phyloP scores from a whole-genome alignment of 148 eudicot genomes.

The Dianthus caryophyllus region DNA sequence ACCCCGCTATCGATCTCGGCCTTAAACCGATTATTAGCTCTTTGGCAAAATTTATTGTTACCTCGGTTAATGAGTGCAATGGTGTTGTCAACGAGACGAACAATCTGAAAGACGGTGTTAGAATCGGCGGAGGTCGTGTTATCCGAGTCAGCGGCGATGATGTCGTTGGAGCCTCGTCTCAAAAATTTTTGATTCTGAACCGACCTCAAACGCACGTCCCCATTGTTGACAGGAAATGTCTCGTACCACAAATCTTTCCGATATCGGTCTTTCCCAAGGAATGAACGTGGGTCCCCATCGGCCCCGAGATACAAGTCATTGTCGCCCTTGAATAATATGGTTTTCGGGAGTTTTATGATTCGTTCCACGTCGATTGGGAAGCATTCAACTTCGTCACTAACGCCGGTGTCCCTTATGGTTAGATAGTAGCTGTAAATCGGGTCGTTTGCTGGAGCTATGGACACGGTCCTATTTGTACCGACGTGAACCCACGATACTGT shows the following conservation, averaged over 20 bases:
- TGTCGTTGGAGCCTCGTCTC: not conserved
- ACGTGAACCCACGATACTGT: constrained; percentile 6
- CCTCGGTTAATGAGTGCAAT: constrained; percentile 10
- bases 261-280: not conserved
- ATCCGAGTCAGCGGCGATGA: not conserved
- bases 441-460: not conserved
- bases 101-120: not conserved
- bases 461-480: not conserved
- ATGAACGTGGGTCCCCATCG: not conserved
- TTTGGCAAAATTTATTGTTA: constrained; percentile 3
- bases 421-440: not conserved
- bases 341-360: constrained; percentile 8
- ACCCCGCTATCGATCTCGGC: constrained; percentile 10
- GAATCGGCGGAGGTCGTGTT: not conserved
- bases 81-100: not conserved
- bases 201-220: constrained; percentile 7
- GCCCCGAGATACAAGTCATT: not conserved
- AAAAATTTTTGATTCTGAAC: constrained; percentile 1
- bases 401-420: not conserved
- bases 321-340: constrained; percentile 6
- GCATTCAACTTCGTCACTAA: not conserved
- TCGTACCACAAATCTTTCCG: constrained; percentile 1
- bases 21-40: not conserved
- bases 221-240: constrained; percentile 4
- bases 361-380: constrained; percentile 6